A percentile compares a stretch with the other conserved stretches of the same genome.
phyloP scores from a whole-genome alignment of 768 basidiomycete genomes.

The Lentinula raphanica region DNA sequence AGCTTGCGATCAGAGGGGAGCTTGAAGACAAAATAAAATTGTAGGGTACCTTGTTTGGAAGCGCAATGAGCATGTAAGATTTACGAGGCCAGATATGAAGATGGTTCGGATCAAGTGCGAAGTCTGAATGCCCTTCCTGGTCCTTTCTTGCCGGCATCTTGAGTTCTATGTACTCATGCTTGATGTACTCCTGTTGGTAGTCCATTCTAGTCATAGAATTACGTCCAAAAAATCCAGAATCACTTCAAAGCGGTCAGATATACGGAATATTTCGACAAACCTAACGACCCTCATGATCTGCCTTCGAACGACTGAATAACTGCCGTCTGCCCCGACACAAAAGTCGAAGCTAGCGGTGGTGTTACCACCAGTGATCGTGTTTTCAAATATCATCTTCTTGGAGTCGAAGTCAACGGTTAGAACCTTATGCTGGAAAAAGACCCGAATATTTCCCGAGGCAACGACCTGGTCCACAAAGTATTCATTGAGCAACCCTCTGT shows the following conservation, averaged over 20 bases:
- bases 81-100: constrained; percentile 99
- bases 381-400: constrained; percentile 48
- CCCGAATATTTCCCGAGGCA: constrained; percentile 53
- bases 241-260: constrained; percentile 14
- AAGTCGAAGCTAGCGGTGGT: constrained; percentile 59
- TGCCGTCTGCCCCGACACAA: constrained; percentile 91
- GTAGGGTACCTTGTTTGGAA: constrained; percentile 83
- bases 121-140: constrained; percentile 56
- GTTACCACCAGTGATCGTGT: constrained; percentile 38
- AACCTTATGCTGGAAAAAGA: constrained; percentile 82
- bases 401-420: constrained; percentile 69
- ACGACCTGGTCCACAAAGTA: constrained; percentile 74
- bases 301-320: constrained; percentile 83
- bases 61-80: constrained; percentile 98
- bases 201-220: constrained; percentile 62
- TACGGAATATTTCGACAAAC: constrained; percentile 42
- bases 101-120: constrained; percentile 88
- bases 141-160: constrained; percentile 83
- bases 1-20: not conserved
- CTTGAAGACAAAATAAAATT: not conserved
- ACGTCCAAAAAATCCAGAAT: not conserved
- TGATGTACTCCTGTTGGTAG: constrained; percentile 92
- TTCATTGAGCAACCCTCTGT: constrained; percentile 83
- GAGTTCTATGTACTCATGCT: constrained; percentile 93
- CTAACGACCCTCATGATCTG: constrained; percentile 94